phyloP scores from a whole-genome alignment of 345 rosid genomes.

The Camelina sativa region DNA sequence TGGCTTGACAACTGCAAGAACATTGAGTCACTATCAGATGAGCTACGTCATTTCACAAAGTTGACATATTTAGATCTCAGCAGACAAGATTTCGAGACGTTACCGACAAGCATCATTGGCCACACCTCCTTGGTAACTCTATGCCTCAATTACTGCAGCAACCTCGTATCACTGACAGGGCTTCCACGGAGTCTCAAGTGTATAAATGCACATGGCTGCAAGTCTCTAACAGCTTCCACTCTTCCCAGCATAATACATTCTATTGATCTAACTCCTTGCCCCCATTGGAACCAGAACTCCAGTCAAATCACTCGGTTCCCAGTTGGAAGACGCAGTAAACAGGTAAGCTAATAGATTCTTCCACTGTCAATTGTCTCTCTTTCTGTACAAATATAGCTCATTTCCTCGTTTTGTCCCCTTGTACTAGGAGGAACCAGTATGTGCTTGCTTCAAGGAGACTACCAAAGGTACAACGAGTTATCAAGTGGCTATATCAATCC shows the following conservation, averaged over 20 bases:
- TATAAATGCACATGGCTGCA: slow-evolving; percentile 11
- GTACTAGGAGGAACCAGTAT: neutral
- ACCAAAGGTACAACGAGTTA: neutral
- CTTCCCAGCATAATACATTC: neutral
- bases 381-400: neutral
- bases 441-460: slow-evolving; percentile 7
- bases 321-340: neutral
- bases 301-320: slow-evolving; percentile 5
- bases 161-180: slow-evolving; percentile 7
- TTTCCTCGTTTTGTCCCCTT: neutral
- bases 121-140: slow-evolving; percentile 11
- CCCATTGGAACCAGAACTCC: neutral
- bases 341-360: neutral
- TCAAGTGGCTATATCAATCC: neutral
- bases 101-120: neutral
- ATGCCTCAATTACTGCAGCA: slow-evolving; percentile 1
- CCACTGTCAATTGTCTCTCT: neutral
- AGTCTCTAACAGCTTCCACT: neutral
- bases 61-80: slow-evolving; percentile 22
- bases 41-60: slow-evolving; percentile 10
- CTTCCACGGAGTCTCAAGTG: slow-evolving; percentile 17
- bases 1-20: slow-evolving; percentile 29
- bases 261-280: neutral
- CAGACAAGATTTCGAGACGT: neutral
- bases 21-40: neutral